These are phyloP conservation scores for Zygoascus biomembranicola DNA, from an alignment of 805 yeast genomes.

Conservation along the genomic window DNA sequence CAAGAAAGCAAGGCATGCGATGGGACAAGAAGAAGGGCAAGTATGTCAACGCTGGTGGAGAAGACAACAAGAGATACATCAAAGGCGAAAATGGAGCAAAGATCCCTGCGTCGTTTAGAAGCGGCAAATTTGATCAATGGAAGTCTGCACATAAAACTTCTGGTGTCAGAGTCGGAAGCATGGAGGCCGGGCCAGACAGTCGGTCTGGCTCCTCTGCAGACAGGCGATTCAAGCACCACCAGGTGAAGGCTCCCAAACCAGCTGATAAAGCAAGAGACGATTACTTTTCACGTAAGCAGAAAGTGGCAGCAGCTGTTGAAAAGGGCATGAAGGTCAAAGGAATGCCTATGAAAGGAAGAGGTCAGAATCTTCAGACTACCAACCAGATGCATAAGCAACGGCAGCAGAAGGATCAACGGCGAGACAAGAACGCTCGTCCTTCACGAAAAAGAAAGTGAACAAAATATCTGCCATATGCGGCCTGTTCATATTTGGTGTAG, in stretches of 20 bases:
- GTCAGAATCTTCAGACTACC: conserved; percentile 53
- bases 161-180: conserved; percentile 45
- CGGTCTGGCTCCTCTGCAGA: conserved; percentile 11
- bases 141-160: conserved; percentile 54
- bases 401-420: conserved; percentile 56
- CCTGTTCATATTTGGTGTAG: too few relatives aligned
- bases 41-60: conserved; percentile 69
- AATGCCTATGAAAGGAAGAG: conserved; percentile 28
- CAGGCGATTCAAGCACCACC: conserved; percentile 59
- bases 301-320: conserved; percentile 71
- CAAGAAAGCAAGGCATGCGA: conserved; percentile 55
- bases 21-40: conserved; percentile 95
- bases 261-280: conserved; percentile 93
- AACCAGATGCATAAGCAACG: conserved; percentile 77
- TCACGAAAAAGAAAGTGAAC: conserved; percentile 24
- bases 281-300: conserved; percentile 70
- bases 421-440: conserved; percentile 83
- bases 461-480: too few relatives aligned
- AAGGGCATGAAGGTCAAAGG: conserved; percentile 63
- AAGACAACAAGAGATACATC: conserved; percentile 67
- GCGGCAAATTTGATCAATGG: conserved; percentile 94
- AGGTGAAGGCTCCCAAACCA: conserved; percentile 68
- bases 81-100: conserved; percentile 91
- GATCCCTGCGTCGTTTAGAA: conserved; percentile 82
- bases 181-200: conserved; percentile 33